These are phyloP conservation scores for Diaporthe humulicola DNA, from an alignment of 2,329 filamentous ascomycete genomes.

Conservation along the genomic window DNA sequence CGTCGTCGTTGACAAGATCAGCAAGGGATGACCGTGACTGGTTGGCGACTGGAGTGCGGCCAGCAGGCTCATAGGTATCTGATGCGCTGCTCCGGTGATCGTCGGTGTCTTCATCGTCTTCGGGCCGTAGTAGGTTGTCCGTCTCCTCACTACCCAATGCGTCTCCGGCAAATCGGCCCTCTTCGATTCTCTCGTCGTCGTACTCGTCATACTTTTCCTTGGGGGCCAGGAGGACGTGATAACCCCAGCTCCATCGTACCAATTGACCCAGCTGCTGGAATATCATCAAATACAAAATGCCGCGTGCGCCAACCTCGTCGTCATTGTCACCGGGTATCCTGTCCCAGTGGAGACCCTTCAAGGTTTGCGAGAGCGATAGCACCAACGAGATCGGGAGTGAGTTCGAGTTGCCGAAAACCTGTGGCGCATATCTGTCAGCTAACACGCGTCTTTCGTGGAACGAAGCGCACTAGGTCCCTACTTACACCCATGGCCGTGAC, in stretches of 20 bases:
- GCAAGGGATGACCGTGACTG: conserved; percentile 62
- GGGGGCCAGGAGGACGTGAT: conserved; percentile 92
- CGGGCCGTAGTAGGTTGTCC: conserved; percentile 59
- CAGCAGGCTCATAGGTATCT: conserved; percentile 66
- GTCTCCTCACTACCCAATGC: conserved; percentile 58
- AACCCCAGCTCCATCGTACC: conserved; percentile 98
- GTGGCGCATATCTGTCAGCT: conserved; percentile 33
- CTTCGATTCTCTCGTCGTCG: conserved; percentile 64
- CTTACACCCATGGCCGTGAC: conserved; percentile 89
- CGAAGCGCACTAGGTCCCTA: neutral
- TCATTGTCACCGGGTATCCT: conserved; percentile 93
- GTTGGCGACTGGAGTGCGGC: conserved; percentile 66
- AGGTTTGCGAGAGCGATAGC: conserved; percentile 90
- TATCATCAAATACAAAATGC: conserved; percentile 94
- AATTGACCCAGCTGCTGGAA: conserved; percentile 98
- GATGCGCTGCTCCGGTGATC: conserved; percentile 55
- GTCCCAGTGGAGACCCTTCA: conserved; percentile 94
- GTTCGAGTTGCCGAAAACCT: conserved; percentile 98
- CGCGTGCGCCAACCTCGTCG: conserved; percentile 91
- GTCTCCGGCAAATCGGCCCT: conserved; percentile 70
- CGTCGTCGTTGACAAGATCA: conserved; percentile 33
- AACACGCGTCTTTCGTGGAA: neutral
- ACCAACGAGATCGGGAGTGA: conserved; percentile 97
- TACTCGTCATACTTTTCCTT: conserved; percentile 80
- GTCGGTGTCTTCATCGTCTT: conserved; percentile 57